phyloP scores from a whole-genome alignment of 495 filamentous ascomycete genomes.

The Penicillium riverlandense region DNA sequence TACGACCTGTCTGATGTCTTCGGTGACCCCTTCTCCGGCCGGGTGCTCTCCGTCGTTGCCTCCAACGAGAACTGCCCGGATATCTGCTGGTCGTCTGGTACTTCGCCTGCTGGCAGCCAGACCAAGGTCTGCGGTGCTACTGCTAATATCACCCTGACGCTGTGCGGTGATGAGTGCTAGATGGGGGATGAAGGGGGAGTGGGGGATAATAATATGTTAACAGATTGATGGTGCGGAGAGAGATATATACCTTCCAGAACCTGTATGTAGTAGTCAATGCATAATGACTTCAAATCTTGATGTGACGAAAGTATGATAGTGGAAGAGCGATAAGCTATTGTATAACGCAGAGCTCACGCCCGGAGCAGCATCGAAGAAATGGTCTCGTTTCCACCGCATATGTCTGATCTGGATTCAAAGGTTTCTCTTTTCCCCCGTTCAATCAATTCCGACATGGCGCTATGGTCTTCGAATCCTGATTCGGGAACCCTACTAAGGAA shows the following conservation, averaged over 20 bases:
- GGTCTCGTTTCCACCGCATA: too few species aligned
- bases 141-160: conserved; percentile 23
- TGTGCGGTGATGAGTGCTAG: conserved; percentile 26
- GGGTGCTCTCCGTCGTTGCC: conserved; percentile 31
- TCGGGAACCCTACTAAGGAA: too few species aligned
- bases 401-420: too few species aligned
- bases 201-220: too few species aligned
- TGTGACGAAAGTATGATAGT: too few species aligned
- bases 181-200: not conserved
- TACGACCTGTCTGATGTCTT: conserved; percentile 52
- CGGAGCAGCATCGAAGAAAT: too few species aligned
- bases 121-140: conserved; percentile 34
- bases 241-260: not conserved
- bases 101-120: conserved; percentile 45
- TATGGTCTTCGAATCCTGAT: too few species aligned
- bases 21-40: conserved; percentile 47
- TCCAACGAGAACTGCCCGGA: conserved; percentile 30
- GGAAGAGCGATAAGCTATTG: too few species aligned
- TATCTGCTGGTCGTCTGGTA: conserved; percentile 45
- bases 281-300: not conserved
- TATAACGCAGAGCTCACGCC: too few species aligned
- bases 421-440: too few species aligned
- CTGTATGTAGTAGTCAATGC: not conserved
- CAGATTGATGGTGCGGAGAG: too few species aligned
- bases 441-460: too few species aligned